Conservation (phyloP, 2,329 filamentous ascomycete genomes). For the Cladophialophora carrionii region DNA sequence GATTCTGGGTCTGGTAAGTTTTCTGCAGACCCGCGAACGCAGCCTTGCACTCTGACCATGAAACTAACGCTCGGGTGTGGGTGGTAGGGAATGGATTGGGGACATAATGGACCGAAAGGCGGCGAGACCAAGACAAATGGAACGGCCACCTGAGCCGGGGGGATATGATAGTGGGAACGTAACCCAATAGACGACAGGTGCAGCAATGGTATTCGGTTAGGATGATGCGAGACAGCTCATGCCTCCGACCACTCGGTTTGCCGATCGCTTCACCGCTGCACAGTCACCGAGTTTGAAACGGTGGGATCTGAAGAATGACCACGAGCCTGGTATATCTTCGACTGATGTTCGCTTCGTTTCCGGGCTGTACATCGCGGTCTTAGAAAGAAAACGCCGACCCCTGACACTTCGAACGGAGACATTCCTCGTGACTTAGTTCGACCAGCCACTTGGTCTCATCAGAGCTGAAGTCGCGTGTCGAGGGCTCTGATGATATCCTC, state of each 20-base stretch:
- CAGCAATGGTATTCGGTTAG: neutral
- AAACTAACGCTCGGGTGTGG: neutral
- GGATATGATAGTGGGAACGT: neutral
- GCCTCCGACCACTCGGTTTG: neutral
- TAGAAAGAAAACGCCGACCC: neutral
- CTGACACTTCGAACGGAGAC: neutral
- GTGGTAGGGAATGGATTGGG: slow-evolving; percentile 28
- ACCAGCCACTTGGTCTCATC: slow-evolving; percentile 8
- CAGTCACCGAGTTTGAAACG: neutral
- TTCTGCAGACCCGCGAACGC: neutral
- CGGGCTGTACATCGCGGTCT: neutral
- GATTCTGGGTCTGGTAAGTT: slow-evolving; percentile 34
- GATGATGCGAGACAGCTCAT: no score
- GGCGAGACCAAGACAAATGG: slow-evolving; percentile 7
- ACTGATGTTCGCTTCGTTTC: neutral
- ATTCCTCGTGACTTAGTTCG: neutral
- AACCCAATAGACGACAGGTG: neutral
- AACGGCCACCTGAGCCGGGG: neutral
- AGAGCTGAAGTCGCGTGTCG: slow-evolving; percentile 3
- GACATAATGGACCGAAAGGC: slow-evolving; percentile 12
- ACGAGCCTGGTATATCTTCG: neutral
- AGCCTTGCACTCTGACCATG: neutral
- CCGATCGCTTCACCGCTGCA: neutral
- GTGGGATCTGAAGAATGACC: slow-evolving; percentile 4
- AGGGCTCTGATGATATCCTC: neutral